These are phyloP conservation scores for apple (Malus domestica) DNA, from an alignment of 306 rosid genomes.

Conservation along the genomic window DNA sequence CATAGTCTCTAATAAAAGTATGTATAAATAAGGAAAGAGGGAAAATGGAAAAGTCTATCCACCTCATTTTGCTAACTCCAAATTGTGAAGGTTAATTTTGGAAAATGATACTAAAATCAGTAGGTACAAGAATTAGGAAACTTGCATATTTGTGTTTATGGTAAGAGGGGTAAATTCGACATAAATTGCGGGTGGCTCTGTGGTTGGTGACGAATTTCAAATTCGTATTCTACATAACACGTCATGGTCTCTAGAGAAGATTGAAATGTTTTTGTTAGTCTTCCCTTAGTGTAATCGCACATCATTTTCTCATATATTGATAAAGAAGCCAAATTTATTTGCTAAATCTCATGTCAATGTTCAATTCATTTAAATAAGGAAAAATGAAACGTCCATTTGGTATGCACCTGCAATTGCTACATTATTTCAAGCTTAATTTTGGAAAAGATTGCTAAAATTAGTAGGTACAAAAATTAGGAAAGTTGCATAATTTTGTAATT, in stretches of 20 bases:
- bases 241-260: too few relatives aligned
- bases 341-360: too few relatives aligned
- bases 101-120: neutral
- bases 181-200: too few relatives aligned
- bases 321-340: too few relatives aligned
- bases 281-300: too few relatives aligned
- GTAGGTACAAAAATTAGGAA: neutral
- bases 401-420: neutral
- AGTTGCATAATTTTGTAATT: neutral
- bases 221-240: too few relatives aligned
- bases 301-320: too few relatives aligned
- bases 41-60: neutral
- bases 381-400: neutral
- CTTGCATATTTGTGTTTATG: neutral
- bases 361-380: too few relatives aligned
- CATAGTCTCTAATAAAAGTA: neutral
- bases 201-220: too few relatives aligned
- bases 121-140: neutral
- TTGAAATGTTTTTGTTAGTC: too few relatives aligned
- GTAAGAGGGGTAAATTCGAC: neutral
- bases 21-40: neutral
- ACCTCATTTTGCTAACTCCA: neutral
- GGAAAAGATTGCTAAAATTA: neutral
- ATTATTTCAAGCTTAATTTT: too few relatives aligned
- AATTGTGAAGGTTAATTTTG: neutral